Conservation (phyloP, 2,329 filamentous ascomycete genomes). For the Tolypocladium amazonense region DNA sequence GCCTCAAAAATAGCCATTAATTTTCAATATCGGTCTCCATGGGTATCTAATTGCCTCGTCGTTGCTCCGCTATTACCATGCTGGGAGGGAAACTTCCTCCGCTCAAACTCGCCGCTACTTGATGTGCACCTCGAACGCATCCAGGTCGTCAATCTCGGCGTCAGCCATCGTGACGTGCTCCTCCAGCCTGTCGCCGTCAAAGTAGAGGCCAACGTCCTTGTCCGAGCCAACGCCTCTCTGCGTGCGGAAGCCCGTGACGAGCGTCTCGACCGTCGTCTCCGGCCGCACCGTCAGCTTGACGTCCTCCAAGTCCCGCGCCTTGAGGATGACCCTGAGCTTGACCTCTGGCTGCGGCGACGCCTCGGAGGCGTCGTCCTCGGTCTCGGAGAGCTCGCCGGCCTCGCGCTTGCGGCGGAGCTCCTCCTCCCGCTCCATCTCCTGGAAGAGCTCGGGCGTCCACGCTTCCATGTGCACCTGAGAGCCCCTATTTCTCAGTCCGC, state of each 20-base stretch:
- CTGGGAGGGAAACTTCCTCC: neutral
- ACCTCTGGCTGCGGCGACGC: constrained; percentile 15
- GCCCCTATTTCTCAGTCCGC: constrained; percentile 36
- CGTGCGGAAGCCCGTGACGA: constrained; percentile 52
- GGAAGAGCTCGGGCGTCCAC: constrained; percentile 57
- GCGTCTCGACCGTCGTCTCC: constrained; percentile 48
- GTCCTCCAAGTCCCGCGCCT: constrained; percentile 37
- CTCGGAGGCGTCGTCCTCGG: constrained; percentile 14
- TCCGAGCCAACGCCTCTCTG: constrained; percentile 38
- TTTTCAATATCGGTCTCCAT: neutral
- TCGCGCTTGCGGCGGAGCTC: constrained; percentile 34
- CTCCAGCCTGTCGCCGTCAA: constrained; percentile 66
- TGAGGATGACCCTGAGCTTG: constrained; percentile 41
- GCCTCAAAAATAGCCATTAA: neutral
- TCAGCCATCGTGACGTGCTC: constrained; percentile 49
- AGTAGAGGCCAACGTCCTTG: constrained; percentile 50
- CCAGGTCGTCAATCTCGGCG: constrained; percentile 64
- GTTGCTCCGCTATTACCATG: neutral
- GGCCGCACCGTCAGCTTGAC: constrained; percentile 40
- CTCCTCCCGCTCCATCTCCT: constrained; percentile 33
- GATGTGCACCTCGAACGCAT: constrained; percentile 64
- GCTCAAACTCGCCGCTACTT: neutral
- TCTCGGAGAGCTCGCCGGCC: constrained; percentile 27
- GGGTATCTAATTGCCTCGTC: neutral
- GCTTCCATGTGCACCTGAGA: constrained; percentile 64